Evolutionary conservation across 345 rosid species (phyloP).

Genomic region (Euclidium syriacum): DNA sequence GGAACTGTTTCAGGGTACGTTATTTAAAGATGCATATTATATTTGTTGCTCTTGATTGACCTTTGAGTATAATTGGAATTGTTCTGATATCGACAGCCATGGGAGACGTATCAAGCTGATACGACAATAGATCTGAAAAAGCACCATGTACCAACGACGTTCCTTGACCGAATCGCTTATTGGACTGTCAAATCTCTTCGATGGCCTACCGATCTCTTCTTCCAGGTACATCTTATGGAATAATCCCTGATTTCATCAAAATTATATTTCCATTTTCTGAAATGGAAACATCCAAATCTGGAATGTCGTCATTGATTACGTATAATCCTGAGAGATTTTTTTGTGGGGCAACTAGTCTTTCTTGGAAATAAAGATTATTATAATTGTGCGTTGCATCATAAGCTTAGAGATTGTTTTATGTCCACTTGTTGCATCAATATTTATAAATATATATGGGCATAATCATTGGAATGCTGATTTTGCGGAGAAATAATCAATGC

Average conservation of each 20-base stretch:
- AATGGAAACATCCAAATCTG: not conserved
- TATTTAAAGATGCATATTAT: not conserved
- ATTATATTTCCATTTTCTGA: not conserved
- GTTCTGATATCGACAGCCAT: slow-evolving; percentile 3
- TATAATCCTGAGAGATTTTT: not conserved
- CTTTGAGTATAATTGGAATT: not conserved
- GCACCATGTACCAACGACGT: slow-evolving; percentile 53
- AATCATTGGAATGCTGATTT: no score
- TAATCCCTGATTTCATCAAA: not conserved
- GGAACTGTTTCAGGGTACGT: slow-evolving; percentile 56
- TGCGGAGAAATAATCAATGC: no score
- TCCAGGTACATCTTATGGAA: slow-evolving; percentile 48
- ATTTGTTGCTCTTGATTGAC: not conserved
- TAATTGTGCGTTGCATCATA: no score
- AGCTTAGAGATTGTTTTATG: no score
- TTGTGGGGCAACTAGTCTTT: no score
- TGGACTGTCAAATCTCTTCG: slow-evolving; percentile 70
- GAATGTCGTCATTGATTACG: slow-evolving; percentile 11
- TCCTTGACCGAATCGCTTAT: slow-evolving; percentile 50
- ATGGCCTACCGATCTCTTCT: slow-evolving; percentile 68
- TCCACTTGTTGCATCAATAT: not conserved
- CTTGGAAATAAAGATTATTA: no score
- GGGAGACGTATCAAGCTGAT: slow-evolving; percentile 58
- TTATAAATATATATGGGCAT: no score
- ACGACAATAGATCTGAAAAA: slow-evolving; percentile 57